Evolutionary conservation across 148 eudicot species (phyloP), one percentile per base, ranked within the genome.

Genomic region (Camellia sinensis): DNA sequence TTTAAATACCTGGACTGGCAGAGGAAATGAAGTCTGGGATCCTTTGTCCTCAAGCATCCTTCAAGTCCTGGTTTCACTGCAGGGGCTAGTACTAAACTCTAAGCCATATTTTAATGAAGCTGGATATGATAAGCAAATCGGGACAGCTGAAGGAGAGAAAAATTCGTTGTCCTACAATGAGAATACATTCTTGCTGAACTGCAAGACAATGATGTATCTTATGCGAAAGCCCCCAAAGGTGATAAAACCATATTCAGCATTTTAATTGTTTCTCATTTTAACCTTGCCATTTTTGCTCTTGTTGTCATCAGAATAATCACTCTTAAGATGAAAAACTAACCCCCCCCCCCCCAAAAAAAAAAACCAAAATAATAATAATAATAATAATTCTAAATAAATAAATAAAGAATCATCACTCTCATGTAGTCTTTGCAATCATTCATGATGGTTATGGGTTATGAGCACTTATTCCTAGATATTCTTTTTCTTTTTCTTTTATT

Each of bases 1-100:
- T 50, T 82, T 96, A 73, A 96, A 96, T 82, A 96, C 99, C 62
- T 96, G 99, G 99, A 90, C 97, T 78, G 99, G 99, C 71, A 88
- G 89, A 84, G 99, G 99, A 80, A 96, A 96, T 81, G 99, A 96
- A 88, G 98, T 96, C 14, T 96, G 99, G 99, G 99, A 96, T 87
- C 87, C 98, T 62, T 86, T 87, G 56, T 91, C 98, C 61, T 96
- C 99, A 10, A 96, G 99, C 89, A 96, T 96, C 77, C 99, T 96
- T 84, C 99, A 96, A 84, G 98, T 96, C 61, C 86, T 96, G 82
- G 99, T 96, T 84, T 96, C 99, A 46, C 94, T 96, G 50, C 99
- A 96, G 85, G 99, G 99, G 53, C 84, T 96, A 21, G 99, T 96
- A 53, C 87, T 96, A 73, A 96, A 96, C 83, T 90, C 99, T 1